Conservation (phyloP, 2,329 filamentous ascomycete species). For the Pseudocercospora eumusae region DNA sequence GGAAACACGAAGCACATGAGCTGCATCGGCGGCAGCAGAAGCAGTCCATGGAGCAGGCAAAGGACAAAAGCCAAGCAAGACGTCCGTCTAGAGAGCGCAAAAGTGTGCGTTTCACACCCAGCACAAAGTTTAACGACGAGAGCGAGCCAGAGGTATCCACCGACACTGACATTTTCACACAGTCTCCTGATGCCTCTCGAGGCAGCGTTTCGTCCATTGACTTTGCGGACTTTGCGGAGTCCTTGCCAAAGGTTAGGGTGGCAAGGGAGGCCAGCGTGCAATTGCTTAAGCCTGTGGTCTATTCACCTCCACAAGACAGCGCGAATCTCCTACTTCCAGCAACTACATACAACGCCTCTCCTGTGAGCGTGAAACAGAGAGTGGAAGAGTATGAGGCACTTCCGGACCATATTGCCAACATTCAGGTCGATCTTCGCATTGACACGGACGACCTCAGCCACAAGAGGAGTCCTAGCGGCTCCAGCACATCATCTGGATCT, state of each 20-base stretch:
- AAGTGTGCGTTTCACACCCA: constrained; percentile 24
- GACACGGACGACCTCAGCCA: constrained; percentile 19
- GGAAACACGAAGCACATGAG: not conserved
- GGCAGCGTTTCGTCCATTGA: constrained; percentile 18
- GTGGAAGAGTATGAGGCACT: constrained; percentile 15
- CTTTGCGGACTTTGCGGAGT: constrained; percentile 15
- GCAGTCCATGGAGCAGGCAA: constrained; percentile 14
- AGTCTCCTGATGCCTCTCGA: constrained; percentile 22
- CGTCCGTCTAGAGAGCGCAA: constrained; percentile 12
- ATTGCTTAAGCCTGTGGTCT: constrained; percentile 20
- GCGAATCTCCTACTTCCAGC: constrained; percentile 2
- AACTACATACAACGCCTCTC: constrained; percentile 4
- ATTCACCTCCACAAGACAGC: constrained; percentile 14
- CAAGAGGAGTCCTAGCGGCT: constrained; percentile 20
- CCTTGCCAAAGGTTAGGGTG: constrained; percentile 13
- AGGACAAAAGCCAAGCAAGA: constrained; percentile 17
- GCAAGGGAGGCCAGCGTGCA: constrained; percentile 6
- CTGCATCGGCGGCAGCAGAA: constrained; percentile 3
- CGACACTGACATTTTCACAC: constrained; percentile 26
- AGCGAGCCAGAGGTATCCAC: constrained; percentile 8
- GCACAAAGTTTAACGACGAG: constrained; percentile 14
- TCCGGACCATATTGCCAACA: not conserved
- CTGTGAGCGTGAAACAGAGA: constrained; percentile 13
- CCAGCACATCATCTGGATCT: constrained; percentile 12
- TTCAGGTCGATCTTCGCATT: constrained; percentile 6